phyloP scores from a whole-genome alignment of 768 basidiomycete genomes.

The Rhodocollybia butyracea region DNA sequence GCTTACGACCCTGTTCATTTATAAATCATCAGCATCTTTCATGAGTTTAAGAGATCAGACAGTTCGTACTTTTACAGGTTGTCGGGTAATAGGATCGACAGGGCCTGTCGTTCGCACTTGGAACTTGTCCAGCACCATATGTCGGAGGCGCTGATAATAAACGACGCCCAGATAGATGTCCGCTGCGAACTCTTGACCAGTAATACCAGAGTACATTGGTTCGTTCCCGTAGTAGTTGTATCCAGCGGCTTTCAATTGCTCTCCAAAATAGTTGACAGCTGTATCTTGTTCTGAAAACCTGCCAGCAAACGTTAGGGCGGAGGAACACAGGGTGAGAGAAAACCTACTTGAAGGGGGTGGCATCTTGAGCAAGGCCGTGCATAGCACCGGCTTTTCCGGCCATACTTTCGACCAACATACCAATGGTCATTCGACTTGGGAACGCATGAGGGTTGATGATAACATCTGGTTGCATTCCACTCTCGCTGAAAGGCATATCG shows the following conservation, averaged over 20 bases:
- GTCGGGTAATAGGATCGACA: constrained; percentile 91
- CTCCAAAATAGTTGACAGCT: constrained; percentile 96
- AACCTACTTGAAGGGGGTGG: constrained; percentile 90
- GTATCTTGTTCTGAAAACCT: constrained; percentile 96
- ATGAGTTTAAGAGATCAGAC: not conserved
- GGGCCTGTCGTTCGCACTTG: constrained; percentile 98
- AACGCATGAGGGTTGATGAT: constrained; percentile 99
- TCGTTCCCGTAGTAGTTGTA: constrained; percentile 99
- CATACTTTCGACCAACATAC: constrained; percentile 99
- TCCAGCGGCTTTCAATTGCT: constrained; percentile 88
- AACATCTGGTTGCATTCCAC: constrained; percentile 97
- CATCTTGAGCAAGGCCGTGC: constrained; percentile 98
- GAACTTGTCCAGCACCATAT: constrained; percentile 99
- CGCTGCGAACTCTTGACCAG: constrained; percentile 96
- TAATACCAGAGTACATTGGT: constrained; percentile 99
- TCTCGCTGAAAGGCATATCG: constrained; percentile 99
- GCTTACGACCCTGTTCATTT: constrained; percentile 75
- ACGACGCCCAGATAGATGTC: constrained; percentile 99
- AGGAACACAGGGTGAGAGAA: constrained; percentile 12
- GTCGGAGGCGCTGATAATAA: constrained; percentile 96
- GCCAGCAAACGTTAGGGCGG: not conserved
- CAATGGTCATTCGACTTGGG: constrained; percentile 99
- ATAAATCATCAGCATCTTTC: not conserved
- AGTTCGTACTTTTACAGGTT: constrained; percentile 85
- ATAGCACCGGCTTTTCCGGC: constrained; percentile 99